Conservation (phyloP, 208 protist genomes). For the Kentomonas sorsogonicus region DNA sequence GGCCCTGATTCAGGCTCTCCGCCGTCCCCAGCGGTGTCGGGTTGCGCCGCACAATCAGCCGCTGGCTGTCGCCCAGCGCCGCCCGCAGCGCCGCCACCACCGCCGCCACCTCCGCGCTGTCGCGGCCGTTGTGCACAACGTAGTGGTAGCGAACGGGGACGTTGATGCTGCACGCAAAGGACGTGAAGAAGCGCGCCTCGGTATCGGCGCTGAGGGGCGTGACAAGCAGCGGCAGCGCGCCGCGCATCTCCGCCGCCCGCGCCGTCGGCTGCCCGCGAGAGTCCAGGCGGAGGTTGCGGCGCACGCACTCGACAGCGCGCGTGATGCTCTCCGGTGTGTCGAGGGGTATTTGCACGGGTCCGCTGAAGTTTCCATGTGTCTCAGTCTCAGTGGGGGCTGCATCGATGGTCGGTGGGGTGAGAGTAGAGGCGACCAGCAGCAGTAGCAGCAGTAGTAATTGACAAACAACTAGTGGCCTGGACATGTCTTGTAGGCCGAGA, state of each 20-base stretch:
- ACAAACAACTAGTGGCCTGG: no score
- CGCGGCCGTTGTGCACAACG: slow-evolving; percentile 33
- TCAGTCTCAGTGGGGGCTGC: no score
- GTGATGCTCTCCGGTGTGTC: no score
- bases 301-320: slow-evolving; percentile 22
- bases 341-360: no score
- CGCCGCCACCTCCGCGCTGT: slow-evolving; percentile 14
- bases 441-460: no score
- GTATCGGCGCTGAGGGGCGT: slow-evolving; percentile 31
- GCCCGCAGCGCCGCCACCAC: slow-evolving; percentile 22
- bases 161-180: slow-evolving; percentile 29
- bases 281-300: slow-evolving; percentile 19
- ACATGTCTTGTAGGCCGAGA: no score
- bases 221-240: slow-evolving; percentile 33
- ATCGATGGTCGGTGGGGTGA: no score
- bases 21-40: slow-evolving; percentile 29
- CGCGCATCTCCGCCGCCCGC: slow-evolving; percentile 11
- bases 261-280: slow-evolving; percentile 4
- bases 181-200: slow-evolving; percentile 28
- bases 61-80: slow-evolving; percentile 25
- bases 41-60: slow-evolving; percentile 26
- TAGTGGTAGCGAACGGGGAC: slow-evolving; percentile 33
- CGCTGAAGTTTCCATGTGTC: no score
- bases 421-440: no score
- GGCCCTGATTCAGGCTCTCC: slow-evolving; percentile 29